Base-by-base conservation (phyloP, 2,329 filamentous ascomycete species). In the Stromatinia cepivora region DNA sequence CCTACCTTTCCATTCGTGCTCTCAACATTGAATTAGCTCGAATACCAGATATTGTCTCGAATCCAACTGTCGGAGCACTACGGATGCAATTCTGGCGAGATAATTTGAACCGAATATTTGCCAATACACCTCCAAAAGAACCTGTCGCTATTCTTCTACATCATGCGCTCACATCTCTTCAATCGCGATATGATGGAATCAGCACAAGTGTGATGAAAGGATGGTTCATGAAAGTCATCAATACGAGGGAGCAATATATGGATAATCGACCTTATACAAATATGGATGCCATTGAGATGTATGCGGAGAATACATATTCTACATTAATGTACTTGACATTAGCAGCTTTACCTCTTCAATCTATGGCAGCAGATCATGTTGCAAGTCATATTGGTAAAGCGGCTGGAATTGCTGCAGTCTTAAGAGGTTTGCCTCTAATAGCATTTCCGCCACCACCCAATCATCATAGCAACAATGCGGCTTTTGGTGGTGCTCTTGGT, bases 41-140 rank as follows among this genome's bases (percentile, higher is more conserved):
- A 69, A 91, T 98, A 72, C 93, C 95, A 69, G 94, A 98, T 80
- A 88, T 92, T 17, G 94, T 95, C 28, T 95, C 92, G 59, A 95
- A 91, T 71, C 88, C 92, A n/a, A 90, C 90, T 5, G 92, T 98
- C 71, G 94, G 93, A 63, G 85, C 90, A 66, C 88, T 98, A 85
- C 93, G 95, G 73, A 90, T 97, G 80, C 92, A 97, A 79, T 98
- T 98, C 83, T 98, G 95, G 92, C 88, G 92, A 63, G 94, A 98
- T 75, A 88, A 92, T 6, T 83, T 99, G 65, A 86, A 90, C 67
- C 89, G 90, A 71, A 91, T 92, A 1, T 90, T 97, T 71, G 85
- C 90, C 1, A 91, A 91, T 45, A 83, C 84, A 0, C 94, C 95
- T 1, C 93, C 94, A 1, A 92, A 93, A 76, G 94, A 99, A 79